Percentiles rank a stretch among this genome's conserved stretches.
phyloP scores from a whole-genome alignment of 2,329 filamentous ascomycete species.

The Aspergillus pseudonomiae region DNA sequence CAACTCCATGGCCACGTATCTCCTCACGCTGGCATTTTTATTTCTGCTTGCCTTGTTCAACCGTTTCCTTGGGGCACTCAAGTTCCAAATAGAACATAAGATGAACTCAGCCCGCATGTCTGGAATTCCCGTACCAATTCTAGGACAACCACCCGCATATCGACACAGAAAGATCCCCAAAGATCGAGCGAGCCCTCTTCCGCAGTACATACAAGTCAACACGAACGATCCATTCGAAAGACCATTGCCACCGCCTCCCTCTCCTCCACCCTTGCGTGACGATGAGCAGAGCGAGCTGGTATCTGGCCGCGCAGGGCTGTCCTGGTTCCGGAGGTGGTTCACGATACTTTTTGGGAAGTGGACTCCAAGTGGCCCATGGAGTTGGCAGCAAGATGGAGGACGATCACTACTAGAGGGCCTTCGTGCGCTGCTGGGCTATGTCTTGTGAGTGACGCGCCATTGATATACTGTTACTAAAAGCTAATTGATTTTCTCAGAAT shows the following conservation, averaged over 20 bases:
- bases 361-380: conserved; percentile 1
- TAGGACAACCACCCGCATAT: not conserved
- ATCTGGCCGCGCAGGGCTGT: not conserved
- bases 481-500: conserved; percentile 9
- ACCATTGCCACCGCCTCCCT: not conserved
- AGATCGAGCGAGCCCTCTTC: conserved; percentile 12
- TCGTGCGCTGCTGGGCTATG: conserved; percentile 13
- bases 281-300: not conserved
- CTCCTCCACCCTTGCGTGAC: not conserved
- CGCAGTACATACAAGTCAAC: conserved; percentile 4
- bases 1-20: conserved; percentile 9
- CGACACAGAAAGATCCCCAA: conserved; percentile 3
- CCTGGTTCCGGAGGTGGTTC: not conserved
- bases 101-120: not conserved
- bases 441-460: conserved; percentile 10
- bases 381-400: conserved; percentile 1
- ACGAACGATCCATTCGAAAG: not conserved
- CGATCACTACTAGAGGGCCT: conserved; percentile 14
- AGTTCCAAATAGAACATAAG: conserved; percentile 10
- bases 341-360: not conserved
- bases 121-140: not conserved
- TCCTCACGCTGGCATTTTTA: conserved; percentile 12
- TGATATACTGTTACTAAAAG: not conserved
- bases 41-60: conserved; percentile 13
- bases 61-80: conserved; percentile 12